These are phyloP conservation scores for Ramaria rubella DNA, from an alignment of 768 basidiomycete species.

Conservation along the genomic window DNA sequence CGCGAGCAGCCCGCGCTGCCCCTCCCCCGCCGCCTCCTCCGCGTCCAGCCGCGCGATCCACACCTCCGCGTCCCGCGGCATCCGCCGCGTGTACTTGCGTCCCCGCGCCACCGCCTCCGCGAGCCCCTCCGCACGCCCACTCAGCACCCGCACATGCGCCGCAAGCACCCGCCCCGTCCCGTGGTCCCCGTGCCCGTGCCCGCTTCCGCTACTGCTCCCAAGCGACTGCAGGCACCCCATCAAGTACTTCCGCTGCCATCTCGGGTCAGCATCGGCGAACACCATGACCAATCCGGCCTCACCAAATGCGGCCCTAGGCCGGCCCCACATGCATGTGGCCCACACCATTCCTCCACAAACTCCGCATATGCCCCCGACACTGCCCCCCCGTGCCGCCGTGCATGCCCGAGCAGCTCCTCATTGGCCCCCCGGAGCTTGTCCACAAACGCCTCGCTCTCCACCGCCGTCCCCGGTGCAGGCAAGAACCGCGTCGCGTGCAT, in stretches of 20 bases:
- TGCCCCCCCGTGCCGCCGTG: slow-evolving; percentile 13
- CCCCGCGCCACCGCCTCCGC: slow-evolving; percentile 36
- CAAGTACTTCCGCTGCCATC: slow-evolving; percentile 49
- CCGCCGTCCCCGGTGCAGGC: slow-evolving; percentile 11
- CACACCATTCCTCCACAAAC: slow-evolving; percentile 45
- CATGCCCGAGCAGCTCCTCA: slow-evolving; percentile 39
- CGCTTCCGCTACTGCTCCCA: neutral
- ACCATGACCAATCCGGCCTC: slow-evolving; percentile 10
- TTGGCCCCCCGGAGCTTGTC: slow-evolving; percentile 47
- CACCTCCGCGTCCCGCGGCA: slow-evolving; percentile 34
- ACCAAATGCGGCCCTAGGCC: slow-evolving; percentile 29
- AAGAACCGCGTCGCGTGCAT: slow-evolving; percentile 34
- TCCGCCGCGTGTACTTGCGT: slow-evolving; percentile 39
- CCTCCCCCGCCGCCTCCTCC: slow-evolving; percentile 28
- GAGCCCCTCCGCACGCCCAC: slow-evolving; percentile 9
- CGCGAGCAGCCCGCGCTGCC: slow-evolving; percentile 19
- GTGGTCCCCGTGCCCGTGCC: too few relatives aligned
- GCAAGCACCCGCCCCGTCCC: slow-evolving; percentile 30
- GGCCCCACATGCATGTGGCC: too few relatives aligned
- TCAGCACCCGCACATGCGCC: slow-evolving; percentile 31
- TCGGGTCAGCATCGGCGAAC: slow-evolving; percentile 2
- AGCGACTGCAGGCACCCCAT: slow-evolving; percentile 18
- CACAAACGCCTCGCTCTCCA: slow-evolving; percentile 42
- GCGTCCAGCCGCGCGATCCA: slow-evolving; percentile 49
- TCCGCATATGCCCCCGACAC: slow-evolving; percentile 33